phyloP scores from a whole-genome alignment of 768 basidiomycete species.

The Lentinula lateritia region DNA sequence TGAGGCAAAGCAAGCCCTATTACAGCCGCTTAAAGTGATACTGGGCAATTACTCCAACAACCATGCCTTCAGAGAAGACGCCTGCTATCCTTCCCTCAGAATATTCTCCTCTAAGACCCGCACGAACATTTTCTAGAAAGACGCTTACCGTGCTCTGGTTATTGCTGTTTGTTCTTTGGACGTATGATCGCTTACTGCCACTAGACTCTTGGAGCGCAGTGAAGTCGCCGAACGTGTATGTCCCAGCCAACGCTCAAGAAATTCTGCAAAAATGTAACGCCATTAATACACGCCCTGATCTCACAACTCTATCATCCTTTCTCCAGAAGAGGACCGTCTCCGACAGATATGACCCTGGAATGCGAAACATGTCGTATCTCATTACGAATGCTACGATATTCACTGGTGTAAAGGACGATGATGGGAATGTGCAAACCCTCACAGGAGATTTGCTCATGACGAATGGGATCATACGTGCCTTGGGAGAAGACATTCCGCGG shows the following conservation, averaged over 20 bases:
- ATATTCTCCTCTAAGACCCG: not conserved
- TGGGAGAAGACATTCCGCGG: conserved; percentile 46
- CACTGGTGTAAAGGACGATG: conserved; percentile 52
- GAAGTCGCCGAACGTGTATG: conserved; percentile 5
- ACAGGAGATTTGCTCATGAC: conserved; percentile 55
- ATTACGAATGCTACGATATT: conserved; percentile 70
- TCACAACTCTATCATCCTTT: conserved; percentile 25
- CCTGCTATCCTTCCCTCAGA: not conserved
- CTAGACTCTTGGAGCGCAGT: not conserved
- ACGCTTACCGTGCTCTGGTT: not conserved
- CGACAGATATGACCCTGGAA: conserved; percentile 64
- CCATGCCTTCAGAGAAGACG: conserved; percentile 2
- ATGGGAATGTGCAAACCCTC: conserved; percentile 40
- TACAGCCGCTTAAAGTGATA: not conserved
- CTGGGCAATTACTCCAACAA: not conserved
- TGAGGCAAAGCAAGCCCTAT: not conserved
- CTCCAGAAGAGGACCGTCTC: conserved; percentile 37
- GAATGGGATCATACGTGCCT: conserved; percentile 52
- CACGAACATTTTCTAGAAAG: not conserved
- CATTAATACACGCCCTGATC: conserved; percentile 42
- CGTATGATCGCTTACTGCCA: not conserved
- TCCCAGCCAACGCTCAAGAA: conserved; percentile 21
- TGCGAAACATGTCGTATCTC: conserved; percentile 44
- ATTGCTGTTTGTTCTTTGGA: not conserved
- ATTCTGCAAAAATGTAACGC: conserved; percentile 46